Evolutionary conservation across 345 rosid genomes (phyloP), one percentile per base, ranked within the genome.

Genomic region (Lenwebbia sp.): DNA sequence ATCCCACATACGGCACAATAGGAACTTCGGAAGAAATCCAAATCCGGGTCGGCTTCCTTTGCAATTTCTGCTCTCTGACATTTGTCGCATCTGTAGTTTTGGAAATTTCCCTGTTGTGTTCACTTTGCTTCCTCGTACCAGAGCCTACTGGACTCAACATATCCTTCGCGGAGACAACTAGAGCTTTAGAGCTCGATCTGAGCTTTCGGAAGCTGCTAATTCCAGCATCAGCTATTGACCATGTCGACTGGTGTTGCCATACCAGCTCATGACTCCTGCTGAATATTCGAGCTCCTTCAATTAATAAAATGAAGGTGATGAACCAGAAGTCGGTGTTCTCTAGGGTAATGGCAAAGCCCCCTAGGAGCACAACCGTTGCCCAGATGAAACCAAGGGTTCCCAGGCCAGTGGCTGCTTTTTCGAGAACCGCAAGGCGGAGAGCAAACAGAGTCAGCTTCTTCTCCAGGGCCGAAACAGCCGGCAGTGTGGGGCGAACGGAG

Each of bases 361-460:
- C 97, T 0, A 96, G 92, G 51, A 96, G 95, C 82, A 94, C 96
- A 51, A 94, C 98, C 5, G 98, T 96, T 52, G 98, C 98, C 98
- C 98, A 96, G 86, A 96, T 93, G 85, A 96, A 96, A 3, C 98
- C 96, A 0, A 94, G 92, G 5, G 98, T 91, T 86, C 98, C 98
- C 5, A 96, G 90, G 15, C 95, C 91, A 37, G 96, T 94, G 23
- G 98, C 98, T 21, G 92, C 86, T 88, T 94, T 70, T 70, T 70
- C 78, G 0, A 70, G 78, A 33, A 70, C 25, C 2, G 78, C 78
- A 70, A 70, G 47, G 47, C 78, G 78, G 78, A 70, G 78, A 17
- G 78, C 78, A 70, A 70, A 33, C 78, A 70, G 44, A 33, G 78
- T 70, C 25, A 70, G 78, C 78, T 19, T 70, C 0, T 70, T 70